Percentiles rank a stretch among this genome's conserved stretches.
phyloP scores from a whole-genome alignment of 2,329 filamentous ascomycete genomes.

The Alternaria tenuissima region DNA sequence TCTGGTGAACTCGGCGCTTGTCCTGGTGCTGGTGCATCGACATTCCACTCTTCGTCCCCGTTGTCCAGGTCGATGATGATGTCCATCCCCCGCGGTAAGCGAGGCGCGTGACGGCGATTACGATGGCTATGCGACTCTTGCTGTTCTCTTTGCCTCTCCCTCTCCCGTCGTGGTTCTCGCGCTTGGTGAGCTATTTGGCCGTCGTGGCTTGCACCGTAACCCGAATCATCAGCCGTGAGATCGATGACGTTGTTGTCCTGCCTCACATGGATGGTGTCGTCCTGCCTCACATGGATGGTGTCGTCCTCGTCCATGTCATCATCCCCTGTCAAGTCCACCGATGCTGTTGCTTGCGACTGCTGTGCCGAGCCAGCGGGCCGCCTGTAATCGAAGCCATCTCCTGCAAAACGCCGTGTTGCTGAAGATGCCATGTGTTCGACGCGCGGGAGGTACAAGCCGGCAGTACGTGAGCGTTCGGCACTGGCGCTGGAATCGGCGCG shows the following conservation, averaged over 20 bases:
- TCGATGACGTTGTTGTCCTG: conserved; percentile 36
- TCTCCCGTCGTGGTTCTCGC: too few relatives aligned
- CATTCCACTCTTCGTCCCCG: conserved; percentile 32
- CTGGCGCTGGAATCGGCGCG: conserved; percentile 11
- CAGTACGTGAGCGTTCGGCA: neutral
- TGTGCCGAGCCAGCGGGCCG: conserved; percentile 56
- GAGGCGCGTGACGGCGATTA: conserved; percentile 28
- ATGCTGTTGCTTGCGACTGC: conserved; percentile 8
- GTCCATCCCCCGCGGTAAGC: conserved; percentile 53
- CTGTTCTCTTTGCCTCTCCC: too few relatives aligned
- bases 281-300: conserved; percentile 22
- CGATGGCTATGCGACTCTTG: conserved; percentile 1
- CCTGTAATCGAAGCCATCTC: conserved; percentile 65
- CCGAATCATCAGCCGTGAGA: conserved; percentile 43
- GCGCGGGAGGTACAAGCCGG: conserved; percentile 31
- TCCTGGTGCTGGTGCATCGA: conserved; percentile 24
- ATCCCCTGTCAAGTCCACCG: conserved; percentile 53
- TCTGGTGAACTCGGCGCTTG: conserved; percentile 52
- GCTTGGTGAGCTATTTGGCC: too few relatives aligned
- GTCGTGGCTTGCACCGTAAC: conserved; percentile 24
- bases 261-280: conserved; percentile 4
- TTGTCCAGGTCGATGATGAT: conserved; percentile 55
- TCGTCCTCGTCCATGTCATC: conserved; percentile 17
- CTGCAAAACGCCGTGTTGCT: conserved; percentile 51
- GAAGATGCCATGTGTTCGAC: conserved; percentile 39